A percentile compares a stretch with the other conserved stretches of the same genome.
phyloP scores from a whole-genome alignment of 2,329 filamentous ascomycete genomes.

The Botrytis pseudocinerea region DNA sequence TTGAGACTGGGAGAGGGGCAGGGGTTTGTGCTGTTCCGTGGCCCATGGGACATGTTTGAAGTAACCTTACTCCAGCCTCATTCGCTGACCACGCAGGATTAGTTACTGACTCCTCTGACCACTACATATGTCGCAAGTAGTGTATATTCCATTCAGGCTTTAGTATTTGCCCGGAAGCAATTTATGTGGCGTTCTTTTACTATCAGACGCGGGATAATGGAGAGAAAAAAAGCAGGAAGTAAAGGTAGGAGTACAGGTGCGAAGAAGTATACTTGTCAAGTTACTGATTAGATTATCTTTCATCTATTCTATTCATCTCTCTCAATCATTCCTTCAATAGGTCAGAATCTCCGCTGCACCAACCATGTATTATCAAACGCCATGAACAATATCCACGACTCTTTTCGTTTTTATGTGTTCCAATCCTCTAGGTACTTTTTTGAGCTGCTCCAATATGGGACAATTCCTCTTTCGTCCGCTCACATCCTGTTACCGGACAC shows the following conservation, averaged over 20 bases:
- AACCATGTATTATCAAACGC: background rate
- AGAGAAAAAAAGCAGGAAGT: background rate
- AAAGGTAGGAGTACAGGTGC: background rate
- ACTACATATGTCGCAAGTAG: conserved; percentile 1
- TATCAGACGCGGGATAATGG: background rate
- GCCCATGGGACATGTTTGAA: background rate
- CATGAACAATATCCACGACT: background rate
- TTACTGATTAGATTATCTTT: background rate
- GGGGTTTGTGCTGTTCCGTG: background rate
- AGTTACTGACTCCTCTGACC: background rate
- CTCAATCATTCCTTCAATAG: background rate
- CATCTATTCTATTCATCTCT: background rate
- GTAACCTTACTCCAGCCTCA: conserved; percentile 15
- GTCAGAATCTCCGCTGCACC: background rate
- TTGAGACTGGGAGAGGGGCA: background rate
- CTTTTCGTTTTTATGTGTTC: background rate
- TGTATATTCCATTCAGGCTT: background rate
- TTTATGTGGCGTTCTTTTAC: conserved; percentile 3
- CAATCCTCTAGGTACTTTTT: background rate
- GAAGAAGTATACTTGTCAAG: background rate
- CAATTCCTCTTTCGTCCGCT: background rate
- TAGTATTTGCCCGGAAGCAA: background rate
- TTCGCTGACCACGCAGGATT: conserved; percentile 9
- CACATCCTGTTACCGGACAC: background rate
- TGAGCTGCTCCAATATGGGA: background rate